Conservation (phyloP, 345 rosid genomes). For the Firmiana major region DNA sequence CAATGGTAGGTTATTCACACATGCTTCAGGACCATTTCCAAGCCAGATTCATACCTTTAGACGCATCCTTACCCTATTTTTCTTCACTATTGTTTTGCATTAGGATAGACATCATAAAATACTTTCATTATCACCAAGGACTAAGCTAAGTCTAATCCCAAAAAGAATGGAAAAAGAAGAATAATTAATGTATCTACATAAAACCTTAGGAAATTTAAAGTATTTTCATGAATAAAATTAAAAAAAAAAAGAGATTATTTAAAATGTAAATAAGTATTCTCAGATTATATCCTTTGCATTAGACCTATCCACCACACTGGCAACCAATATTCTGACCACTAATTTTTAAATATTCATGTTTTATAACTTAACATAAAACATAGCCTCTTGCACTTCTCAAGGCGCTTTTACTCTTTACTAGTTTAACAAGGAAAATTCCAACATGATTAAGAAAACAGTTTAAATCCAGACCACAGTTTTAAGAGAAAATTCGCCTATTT, state of each 20-base stretch:
- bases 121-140: background rate
- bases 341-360: background rate
- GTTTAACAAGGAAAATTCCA: background rate
- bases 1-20: background rate
- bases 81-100: background rate
- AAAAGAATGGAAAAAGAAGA: background rate
- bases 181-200: background rate
- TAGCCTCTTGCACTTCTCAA: background rate
- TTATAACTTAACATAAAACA: constrained; percentile 1
- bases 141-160: background rate
- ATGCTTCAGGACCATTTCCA: background rate
- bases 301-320: background rate
- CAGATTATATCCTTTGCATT: background rate
- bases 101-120: background rate
- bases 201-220: background rate
- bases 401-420: background rate
- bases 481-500: background rate
- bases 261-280: background rate
- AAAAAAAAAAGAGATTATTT: background rate
- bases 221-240: background rate
- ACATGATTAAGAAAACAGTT: background rate
- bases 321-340: background rate
- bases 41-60: background rate
- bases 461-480: background rate
- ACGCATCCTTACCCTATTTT: background rate